A percentile compares a stretch with the other conserved stretches of the same genome.
Evolutionary conservation across 768 basidiomycete species (phyloP).

Genomic region (Lentinula raphanica): DNA sequence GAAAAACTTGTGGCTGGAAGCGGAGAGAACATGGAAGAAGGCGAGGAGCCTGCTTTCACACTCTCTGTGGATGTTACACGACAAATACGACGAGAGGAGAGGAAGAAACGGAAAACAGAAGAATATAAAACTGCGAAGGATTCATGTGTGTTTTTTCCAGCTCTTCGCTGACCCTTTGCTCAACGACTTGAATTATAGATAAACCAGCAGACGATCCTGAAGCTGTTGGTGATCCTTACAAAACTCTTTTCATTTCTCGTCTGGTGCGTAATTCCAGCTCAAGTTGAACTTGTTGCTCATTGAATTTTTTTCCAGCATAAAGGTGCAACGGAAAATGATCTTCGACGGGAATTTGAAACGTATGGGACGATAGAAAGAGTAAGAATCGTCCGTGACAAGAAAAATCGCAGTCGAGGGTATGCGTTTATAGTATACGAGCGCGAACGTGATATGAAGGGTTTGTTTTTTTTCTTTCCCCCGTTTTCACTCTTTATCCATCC

Average conservation of each 20-base stretch:
- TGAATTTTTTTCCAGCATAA: conserved; percentile 60
- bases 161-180: conserved; percentile 1
- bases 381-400: conserved; percentile 88
- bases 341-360: conserved; percentile 91
- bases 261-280: conserved; percentile 47
- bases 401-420: conserved; percentile 83
- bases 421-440: conserved; percentile 98
- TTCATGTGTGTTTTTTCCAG: conserved; percentile 58
- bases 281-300: not conserved
- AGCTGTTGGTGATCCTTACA: conserved; percentile 95
- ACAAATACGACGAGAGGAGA: conserved; percentile 70
- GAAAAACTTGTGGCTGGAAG: conserved; percentile 53
- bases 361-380: conserved; percentile 95
- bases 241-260: conserved; percentile 94
- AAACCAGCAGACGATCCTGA: conserved; percentile 89
- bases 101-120: conserved; percentile 70
- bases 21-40: conserved; percentile 74
- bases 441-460: conserved; percentile 99
- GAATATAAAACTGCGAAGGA: conserved; percentile 79
- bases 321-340: conserved; percentile 84
- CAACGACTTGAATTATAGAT: conserved; percentile 43
- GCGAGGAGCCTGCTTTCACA: conserved; percentile 76
- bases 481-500: conserved; percentile 11
- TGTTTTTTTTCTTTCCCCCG: conserved; percentile 14
- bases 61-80: conserved; percentile 80